Base-by-base conservation (phyloP, 768 basidiomycete genomes). In the Suillus discolor region DNA sequence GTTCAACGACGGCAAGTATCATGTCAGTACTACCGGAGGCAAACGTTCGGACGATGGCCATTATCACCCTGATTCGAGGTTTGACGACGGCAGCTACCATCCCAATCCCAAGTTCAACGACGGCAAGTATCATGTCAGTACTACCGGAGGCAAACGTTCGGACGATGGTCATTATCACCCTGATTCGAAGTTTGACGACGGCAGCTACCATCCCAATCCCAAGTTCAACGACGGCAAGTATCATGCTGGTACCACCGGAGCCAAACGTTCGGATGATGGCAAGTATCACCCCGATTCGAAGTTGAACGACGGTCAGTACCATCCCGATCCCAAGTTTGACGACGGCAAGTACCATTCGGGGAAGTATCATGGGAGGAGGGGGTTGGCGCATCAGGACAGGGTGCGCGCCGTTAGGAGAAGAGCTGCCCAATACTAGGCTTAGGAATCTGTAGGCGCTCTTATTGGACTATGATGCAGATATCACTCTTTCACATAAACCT, bases 341-440 rank as follows among this genome's bases (percentile, higher is more conserved):
- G 59, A 65, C 11, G 65, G 65, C 25, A 45, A 39, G 61, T 65
- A 65, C 28, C 62, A 65, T 49, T 49, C 61, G 34, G 65, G 54
- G 1, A 63, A 61, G 38, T 28, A 63, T n/a, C 28, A 34, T 39
- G 55, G 6, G 16, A 64, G 6, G 41, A 34, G 57, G 11, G 63
- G 38, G 3, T 38, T 61, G 15, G 16, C 18, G 25, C 41, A 60
- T 60, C 59, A 60, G 59, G 59, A 20, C 12, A 60, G 42, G 25
- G 41, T 60, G 59, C 59, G 59, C 59, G 18, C 59, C 12, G 25
- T 13, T 41, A 60, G 41, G 41, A 60, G 18, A 60, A 60, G 59
- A 42, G 25, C 39, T 1, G 28, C 28, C 7, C 53, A 39, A 57
- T 28, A 64, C 20, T 64, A 54, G 47, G 47, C 28, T 28, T 16